Percentiles rank a stretch among this genome's conserved stretches.
phyloP scores from a whole-genome alignment of 2,329 filamentous ascomycete genomes.

The Scopulariopsis brevicaulis region DNA sequence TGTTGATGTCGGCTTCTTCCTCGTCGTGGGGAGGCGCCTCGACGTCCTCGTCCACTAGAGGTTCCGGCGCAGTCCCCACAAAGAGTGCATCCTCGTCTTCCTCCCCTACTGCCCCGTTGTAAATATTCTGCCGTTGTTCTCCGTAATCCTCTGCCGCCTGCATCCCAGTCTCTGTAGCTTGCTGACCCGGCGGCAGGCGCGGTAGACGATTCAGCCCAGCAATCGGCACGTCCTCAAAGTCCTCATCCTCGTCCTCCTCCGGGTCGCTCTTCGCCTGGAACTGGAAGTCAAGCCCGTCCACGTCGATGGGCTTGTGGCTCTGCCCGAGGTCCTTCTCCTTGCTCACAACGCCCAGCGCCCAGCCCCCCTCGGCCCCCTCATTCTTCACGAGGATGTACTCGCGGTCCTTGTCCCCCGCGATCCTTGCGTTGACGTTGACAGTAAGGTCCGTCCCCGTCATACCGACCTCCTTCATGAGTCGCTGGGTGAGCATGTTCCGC shows the following conservation, averaged over 20 bases:
- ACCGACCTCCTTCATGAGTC: slow-evolving; percentile 87
- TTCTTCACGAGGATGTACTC: slow-evolving; percentile 97
- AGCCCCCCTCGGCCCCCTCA: slow-evolving; percentile 86
- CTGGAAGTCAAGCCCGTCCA: slow-evolving; percentile 56
- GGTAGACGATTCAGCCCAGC: slow-evolving; percentile 80
- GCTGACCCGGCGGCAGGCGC: slow-evolving; percentile 25
- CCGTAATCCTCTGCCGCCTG: background rate
- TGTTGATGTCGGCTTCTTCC: slow-evolving; percentile 54
- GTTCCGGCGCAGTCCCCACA: slow-evolving; percentile 19
- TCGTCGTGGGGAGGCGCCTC: slow-evolving; percentile 19
- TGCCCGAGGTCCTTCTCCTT: slow-evolving; percentile 71
- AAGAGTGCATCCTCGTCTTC: slow-evolving; percentile 39
- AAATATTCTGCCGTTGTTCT: slow-evolving; percentile 15
- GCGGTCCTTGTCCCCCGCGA: slow-evolving; percentile 76
- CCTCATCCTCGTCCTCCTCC: slow-evolving; percentile 60
- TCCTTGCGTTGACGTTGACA: slow-evolving; percentile 47
- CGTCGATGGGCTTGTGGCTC: slow-evolving; percentile 80
- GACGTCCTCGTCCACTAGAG: slow-evolving; percentile 6
- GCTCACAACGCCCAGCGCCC: slow-evolving; percentile 88
- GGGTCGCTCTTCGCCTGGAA: slow-evolving; percentile 47
- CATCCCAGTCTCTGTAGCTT: slow-evolving; percentile 8
- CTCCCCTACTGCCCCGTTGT: slow-evolving; percentile 9
- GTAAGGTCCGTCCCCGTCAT: slow-evolving; percentile 71
- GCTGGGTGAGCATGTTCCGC: slow-evolving; percentile 86
- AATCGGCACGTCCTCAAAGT: slow-evolving; percentile 89